A percentile compares a stretch with the other conserved stretches of the same genome.
These are phyloP conservation scores for Candida glucosophila DNA, from an alignment of 1,139 yeast genomes.

Conservation along the genomic window DNA sequence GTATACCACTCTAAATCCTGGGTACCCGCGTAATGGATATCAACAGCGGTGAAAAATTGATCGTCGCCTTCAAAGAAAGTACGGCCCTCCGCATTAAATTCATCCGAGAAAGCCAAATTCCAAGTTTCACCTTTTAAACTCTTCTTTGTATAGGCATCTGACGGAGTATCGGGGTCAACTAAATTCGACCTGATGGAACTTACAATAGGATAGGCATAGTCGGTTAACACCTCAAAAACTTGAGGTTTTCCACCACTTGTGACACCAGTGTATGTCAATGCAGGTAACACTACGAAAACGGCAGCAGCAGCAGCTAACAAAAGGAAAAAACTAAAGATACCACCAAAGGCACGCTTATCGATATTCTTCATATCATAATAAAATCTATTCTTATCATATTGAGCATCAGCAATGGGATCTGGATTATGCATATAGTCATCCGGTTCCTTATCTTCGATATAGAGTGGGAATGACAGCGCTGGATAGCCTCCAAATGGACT, in stretches of 20 bases:
- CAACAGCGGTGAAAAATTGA: slow-evolving; percentile 74
- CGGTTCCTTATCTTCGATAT: slow-evolving; percentile 81
- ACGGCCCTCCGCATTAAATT: slow-evolving; percentile 74
- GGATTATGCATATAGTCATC: slow-evolving; percentile 93
- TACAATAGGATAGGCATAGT: slow-evolving; percentile 51
- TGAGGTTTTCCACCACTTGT: slow-evolving; percentile 22
- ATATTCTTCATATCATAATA: slow-evolving; percentile 48
- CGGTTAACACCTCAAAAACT: slow-evolving; percentile 39
- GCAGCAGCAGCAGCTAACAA: slow-evolving; percentile 54
- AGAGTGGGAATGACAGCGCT: slow-evolving; percentile 76
- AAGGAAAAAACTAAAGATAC: slow-evolving; percentile 46
- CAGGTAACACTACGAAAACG: slow-evolving; percentile 66
- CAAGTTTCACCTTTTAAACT: slow-evolving; percentile 53
- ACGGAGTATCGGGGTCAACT: slow-evolving; percentile 77
- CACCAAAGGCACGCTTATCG: slow-evolving; percentile 54
- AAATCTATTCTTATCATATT: slow-evolving; percentile 59
- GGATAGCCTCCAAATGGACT: slow-evolving; percentile 96
- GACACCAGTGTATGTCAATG: slow-evolving; percentile 64
- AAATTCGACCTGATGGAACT: slow-evolving; percentile 54
- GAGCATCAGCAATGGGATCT: slow-evolving; percentile 82
- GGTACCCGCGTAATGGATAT: slow-evolving; percentile 73
- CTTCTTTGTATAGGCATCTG: slow-evolving; percentile 34
- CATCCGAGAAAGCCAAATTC: slow-evolving; percentile 73
- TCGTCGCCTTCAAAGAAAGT: slow-evolving; percentile 80
- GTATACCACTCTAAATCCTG: slow-evolving; percentile 81